Evolutionary conservation across 768 basidiomycete species (phyloP), one percentile per base, ranked within the genome.

Genomic region (Tephrocybe sp.): DNA sequence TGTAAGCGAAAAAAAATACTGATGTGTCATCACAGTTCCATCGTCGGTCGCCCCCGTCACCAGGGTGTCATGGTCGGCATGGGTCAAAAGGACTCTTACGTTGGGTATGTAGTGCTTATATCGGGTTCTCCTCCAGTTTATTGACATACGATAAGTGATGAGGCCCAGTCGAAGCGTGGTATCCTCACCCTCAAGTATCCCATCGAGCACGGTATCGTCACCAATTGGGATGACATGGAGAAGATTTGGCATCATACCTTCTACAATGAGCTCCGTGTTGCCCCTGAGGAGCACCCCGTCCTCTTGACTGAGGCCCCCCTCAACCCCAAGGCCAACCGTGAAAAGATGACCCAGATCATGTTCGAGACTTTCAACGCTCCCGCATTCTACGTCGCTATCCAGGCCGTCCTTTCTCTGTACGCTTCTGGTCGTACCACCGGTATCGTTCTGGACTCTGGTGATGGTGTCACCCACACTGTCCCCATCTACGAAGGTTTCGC

Each of bases 201-300:
- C 46, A 93, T 93, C 61, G 90, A 93, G 70, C 91, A 93, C 74
- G 90, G 91, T 72, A 88, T 93, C 65, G 90, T 96, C 69, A 94
- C 93, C 71, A 94, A 97, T 84, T 97, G 94, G 94, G 94, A 95
- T 64, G 93, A 95, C 73, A 95, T 95, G 93, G 94, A 96, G 78
- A 94, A 95, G 77, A 95, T 95, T 69, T 96, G 93, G 93, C 92
- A 94, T 70, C 93, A 95, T 78, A 94, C 93, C 26, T 96, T 95
- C 74, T 95, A 92, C 83, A 94, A 94, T 68, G 92, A 93, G 72
- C 85, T 93, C 54, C 90, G 91, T 74, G 90, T 94, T 60, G 91
- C 90, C 3, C 91, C 92, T 24, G 90, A 94, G 70, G 90, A 93
- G 76, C 90, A 93, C 77, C 92, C 92, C 56, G 87, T 93, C 61